Evolutionary conservation across 2,329 filamentous ascomycete genomes (phyloP).

Genomic region (Beauveria caledonica): DNA sequence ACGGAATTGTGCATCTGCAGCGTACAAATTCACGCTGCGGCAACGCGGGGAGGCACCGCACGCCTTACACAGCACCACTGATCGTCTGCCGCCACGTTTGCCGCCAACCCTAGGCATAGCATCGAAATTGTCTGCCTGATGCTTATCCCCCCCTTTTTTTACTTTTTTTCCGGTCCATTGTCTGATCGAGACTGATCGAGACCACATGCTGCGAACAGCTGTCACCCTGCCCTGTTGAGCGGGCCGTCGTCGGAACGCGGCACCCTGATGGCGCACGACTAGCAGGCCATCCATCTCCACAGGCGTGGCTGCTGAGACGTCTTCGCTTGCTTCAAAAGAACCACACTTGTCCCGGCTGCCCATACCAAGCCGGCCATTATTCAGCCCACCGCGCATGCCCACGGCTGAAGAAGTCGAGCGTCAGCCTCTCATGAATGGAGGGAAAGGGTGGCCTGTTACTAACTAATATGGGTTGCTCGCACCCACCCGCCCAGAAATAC

Average conservation of each 20-base stretch:
- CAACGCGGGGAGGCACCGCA: too few relatives aligned
- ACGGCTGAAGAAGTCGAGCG: neutral
- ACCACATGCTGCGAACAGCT: neutral
- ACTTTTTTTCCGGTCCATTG: neutral
- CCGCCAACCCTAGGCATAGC: too few relatives aligned
- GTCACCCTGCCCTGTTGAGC: neutral
- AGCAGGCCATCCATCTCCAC: neutral
- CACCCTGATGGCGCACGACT: neutral
- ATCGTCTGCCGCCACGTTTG: too few relatives aligned
- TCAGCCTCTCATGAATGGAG: too few relatives aligned
- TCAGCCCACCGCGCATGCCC: neutral
- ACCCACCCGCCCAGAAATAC: neutral
- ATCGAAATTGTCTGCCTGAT: too few relatives aligned
- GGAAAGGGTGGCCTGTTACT: too few relatives aligned
- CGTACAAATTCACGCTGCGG: too few relatives aligned
- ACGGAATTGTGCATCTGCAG: too few relatives aligned
- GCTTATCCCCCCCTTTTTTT: neutral
- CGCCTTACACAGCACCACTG: too few relatives aligned
- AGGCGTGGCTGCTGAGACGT: neutral
- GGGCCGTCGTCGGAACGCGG: neutral
- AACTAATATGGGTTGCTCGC: neutral
- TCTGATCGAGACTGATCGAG: too few relatives aligned
- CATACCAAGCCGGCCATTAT: neutral
- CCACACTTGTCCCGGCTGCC: neutral
- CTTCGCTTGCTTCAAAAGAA: too few relatives aligned